Percentiles rank a stretch among this genome's conserved stretches.
These are phyloP conservation scores for Nemania diffusa DNA, from an alignment of 2,329 filamentous ascomycete genomes.

Conservation along the genomic window DNA sequence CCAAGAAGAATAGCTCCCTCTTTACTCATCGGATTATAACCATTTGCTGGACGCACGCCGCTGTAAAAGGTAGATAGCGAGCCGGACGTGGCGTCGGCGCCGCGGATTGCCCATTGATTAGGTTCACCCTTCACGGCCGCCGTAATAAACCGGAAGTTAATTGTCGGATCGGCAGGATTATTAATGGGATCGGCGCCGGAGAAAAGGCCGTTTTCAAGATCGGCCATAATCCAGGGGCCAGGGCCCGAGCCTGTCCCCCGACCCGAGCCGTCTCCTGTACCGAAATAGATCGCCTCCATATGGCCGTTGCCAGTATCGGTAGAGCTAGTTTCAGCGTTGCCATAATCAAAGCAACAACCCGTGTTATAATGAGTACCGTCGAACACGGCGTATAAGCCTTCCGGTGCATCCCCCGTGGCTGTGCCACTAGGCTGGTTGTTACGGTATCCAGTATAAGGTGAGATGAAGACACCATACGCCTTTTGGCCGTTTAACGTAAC, in stretches of 20 bases:
- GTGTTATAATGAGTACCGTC: slow-evolving; percentile 70
- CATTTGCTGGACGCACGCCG: slow-evolving; percentile 62
- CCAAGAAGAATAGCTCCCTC: slow-evolving; percentile 74
- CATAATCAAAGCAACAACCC: slow-evolving; percentile 67
- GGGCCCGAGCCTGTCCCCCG: slow-evolving; percentile 68
- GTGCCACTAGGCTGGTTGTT: slow-evolving; percentile 64
- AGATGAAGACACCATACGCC: slow-evolving; percentile 71
- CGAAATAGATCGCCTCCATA: slow-evolving; percentile 77
- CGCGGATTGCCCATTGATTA: slow-evolving; percentile 68
- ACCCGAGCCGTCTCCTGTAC: slow-evolving; percentile 54
- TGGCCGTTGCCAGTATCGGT: slow-evolving; percentile 69
- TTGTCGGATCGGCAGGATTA: slow-evolving; percentile 63
- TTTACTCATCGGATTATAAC: slow-evolving; percentile 72
- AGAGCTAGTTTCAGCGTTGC: slow-evolving; percentile 64
- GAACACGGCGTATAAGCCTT: slow-evolving; percentile 70
- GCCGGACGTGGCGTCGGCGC: slow-evolving; percentile 65
- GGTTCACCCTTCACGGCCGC: slow-evolving; percentile 66
- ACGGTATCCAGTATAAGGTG: slow-evolving; percentile 71
- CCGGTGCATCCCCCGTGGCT: slow-evolving; percentile 63
- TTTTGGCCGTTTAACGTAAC: slow-evolving; percentile 69
- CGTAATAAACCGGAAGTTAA: slow-evolving; percentile 67
- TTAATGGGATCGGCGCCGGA: slow-evolving; percentile 47
- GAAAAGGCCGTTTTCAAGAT: slow-evolving; percentile 73
- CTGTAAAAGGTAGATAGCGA: slow-evolving; percentile 64
- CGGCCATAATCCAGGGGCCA: slow-evolving; percentile 76